A percentile compares a stretch with the other conserved stretches of the same genome.
Evolutionary conservation across 306 rosid species (phyloP).

Genomic region (Pterocarpus santalinus): DNA sequence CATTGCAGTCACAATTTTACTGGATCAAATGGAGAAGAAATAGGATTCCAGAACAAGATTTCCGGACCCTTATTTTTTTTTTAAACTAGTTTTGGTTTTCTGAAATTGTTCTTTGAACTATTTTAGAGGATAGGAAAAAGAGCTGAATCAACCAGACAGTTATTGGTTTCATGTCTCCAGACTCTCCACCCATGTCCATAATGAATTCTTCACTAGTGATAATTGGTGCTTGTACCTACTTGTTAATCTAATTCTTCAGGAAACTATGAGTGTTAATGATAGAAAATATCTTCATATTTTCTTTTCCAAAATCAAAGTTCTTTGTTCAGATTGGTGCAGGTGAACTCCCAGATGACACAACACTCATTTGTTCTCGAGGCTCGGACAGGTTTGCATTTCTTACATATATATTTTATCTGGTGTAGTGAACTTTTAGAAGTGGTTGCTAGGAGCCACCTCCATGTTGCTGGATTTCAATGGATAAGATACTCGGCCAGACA

Average conservation of each 20-base stretch:
- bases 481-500: slow-evolving; percentile 25
- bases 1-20: neutral
- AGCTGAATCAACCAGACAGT: neutral
- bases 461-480: slow-evolving; percentile 54
- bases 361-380: slow-evolving; percentile 80
- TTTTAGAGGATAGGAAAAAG: neutral
- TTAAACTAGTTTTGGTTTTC: neutral
- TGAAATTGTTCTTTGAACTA: slow-evolving; percentile 2
- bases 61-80: neutral
- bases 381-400: slow-evolving; percentile 81
- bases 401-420: slow-evolving; percentile 27
- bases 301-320: slow-evolving; percentile 46
- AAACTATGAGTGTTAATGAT: slow-evolving; percentile 14
- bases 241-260: slow-evolving; percentile 9
- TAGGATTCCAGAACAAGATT: slow-evolving; percentile 31
- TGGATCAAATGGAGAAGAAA: neutral
- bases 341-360: slow-evolving; percentile 93
- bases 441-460: slow-evolving; percentile 46
- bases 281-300: slow-evolving; percentile 19
- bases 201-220: neutral
- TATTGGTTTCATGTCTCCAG: slow-evolving; percentile 36
- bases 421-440: slow-evolving; percentile 36
- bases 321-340: slow-evolving; percentile 93
- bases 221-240: neutral
- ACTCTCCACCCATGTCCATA: neutral